phyloP scores from a whole-genome alignment of 208 protist genomes.

The Acanthamoeba triangularis region DNA sequence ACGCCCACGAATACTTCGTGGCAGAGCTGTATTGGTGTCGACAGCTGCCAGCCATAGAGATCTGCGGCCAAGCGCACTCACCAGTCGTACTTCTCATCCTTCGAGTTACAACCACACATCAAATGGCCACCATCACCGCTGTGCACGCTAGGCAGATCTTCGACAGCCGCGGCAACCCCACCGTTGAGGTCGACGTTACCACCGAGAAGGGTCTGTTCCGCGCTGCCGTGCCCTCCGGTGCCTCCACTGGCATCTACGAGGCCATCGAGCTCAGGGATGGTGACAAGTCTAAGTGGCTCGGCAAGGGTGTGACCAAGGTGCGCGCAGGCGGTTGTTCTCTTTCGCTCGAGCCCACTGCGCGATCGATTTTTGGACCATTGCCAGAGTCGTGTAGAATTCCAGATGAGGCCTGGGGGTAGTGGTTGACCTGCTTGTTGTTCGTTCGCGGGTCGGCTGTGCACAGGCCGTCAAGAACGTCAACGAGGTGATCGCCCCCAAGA shows the following conservation, averaged over 20 bases:
- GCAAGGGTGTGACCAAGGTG: slow-evolving; percentile 96
- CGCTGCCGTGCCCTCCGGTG: slow-evolving; percentile 98
- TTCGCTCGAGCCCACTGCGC: no score
- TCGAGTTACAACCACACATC: no score
- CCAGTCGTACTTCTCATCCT: no score
- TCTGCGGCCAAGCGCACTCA: no score
- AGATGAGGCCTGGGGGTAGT: no score
- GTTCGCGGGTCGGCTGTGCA: neutral
- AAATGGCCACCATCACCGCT: slow-evolving; percentile 52
- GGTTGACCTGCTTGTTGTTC: no score
- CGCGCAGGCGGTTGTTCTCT: no score
- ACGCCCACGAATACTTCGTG: no score
- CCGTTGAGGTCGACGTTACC: slow-evolving; percentile 97
- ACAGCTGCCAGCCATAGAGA: no score
- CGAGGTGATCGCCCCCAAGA: slow-evolving; percentile 94
- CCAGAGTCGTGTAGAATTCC: no score
- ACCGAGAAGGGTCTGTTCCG: slow-evolving; percentile 97
- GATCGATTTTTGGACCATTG: no score
- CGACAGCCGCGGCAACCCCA: slow-evolving; percentile 95
- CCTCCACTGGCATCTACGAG: slow-evolving; percentile 99
- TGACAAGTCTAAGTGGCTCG: slow-evolving; percentile 96
- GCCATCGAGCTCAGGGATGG: slow-evolving; percentile 98
- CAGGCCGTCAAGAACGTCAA: slow-evolving; percentile 99
- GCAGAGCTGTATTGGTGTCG: no score
- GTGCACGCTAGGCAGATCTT: slow-evolving; percentile 91